These are phyloP conservation scores for Trichoderma semiorbis DNA, from an alignment of 2,329 filamentous ascomycete genomes.

Conservation along the genomic window DNA sequence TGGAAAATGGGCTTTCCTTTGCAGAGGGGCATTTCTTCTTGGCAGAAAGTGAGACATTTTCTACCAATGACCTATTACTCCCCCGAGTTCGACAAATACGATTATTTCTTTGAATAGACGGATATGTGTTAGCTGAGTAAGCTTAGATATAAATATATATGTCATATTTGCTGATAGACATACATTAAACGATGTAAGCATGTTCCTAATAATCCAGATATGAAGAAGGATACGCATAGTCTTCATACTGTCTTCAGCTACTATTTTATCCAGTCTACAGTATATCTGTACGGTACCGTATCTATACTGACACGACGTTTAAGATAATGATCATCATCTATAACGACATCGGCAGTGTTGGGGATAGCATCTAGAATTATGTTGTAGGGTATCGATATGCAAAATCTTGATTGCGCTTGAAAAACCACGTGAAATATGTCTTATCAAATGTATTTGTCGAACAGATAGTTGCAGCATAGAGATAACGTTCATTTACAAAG, in stretches of 20 bases:
- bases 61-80: background rate
- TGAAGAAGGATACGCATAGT: background rate
- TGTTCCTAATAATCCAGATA: background rate
- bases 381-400: background rate
- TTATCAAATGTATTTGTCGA: background rate
- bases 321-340: background rate
- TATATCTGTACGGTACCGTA: background rate
- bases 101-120: background rate
- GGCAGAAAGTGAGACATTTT: background rate
- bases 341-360: background rate
- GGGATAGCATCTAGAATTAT: background rate
- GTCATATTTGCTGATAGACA: background rate
- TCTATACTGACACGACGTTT: background rate
- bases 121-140: background rate
- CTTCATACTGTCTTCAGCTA: background rate
- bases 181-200: background rate
- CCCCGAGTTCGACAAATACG: background rate
- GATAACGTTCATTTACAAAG: background rate
- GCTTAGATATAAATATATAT: background rate
- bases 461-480: background rate
- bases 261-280: background rate
- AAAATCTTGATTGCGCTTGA: background rate
- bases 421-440: rapidly evolving
- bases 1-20: background rate
- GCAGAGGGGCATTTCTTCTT: background rate